These are phyloP conservation scores for Phytophthora brassicae DNA, from an alignment of 352 stramenopile species.

Conservation along the genomic window DNA sequence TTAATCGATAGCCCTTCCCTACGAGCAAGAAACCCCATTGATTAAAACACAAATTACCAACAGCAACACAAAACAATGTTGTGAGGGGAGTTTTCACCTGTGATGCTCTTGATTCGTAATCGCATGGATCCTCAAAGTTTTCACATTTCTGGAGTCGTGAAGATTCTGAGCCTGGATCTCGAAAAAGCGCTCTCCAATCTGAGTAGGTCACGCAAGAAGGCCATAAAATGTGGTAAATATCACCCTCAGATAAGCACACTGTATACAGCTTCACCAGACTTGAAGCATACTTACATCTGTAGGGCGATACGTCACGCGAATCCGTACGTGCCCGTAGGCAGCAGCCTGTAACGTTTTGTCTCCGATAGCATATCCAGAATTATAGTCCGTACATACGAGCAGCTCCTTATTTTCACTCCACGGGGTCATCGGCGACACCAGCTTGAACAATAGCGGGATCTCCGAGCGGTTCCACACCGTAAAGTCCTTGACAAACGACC, in stretches of 20 bases:
- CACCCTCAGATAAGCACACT: not conserved
- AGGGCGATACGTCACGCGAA: constrained; percentile 85
- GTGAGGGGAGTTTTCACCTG: constrained; percentile 37
- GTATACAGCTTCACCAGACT: not conserved
- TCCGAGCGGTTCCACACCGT: constrained; percentile 90
- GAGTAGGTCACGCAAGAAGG: constrained; percentile 7
- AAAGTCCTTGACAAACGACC: constrained; percentile 90
- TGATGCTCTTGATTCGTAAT: constrained; percentile 90
- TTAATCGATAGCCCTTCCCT: constrained; percentile 89
- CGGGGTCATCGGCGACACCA: constrained; percentile 69
- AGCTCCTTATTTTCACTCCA: constrained; percentile 74
- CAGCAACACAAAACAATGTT: not conserved
- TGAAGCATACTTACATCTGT: constrained; percentile 51
- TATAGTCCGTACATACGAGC: constrained; percentile 86
- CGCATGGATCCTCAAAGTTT: constrained; percentile 84
- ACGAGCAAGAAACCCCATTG: constrained; percentile 1
- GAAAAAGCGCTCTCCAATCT: constrained; percentile 87
- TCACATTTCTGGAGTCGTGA: constrained; percentile 83
- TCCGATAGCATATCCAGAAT: constrained; percentile 81
- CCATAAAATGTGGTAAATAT: constrained; percentile 16
- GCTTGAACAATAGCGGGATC: constrained; percentile 85
- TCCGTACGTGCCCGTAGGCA: constrained; percentile 82
- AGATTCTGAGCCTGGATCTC: constrained; percentile 88
- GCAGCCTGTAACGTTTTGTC: constrained; percentile 81
- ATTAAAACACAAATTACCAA: not conserved